A percentile compares a stretch with the other conserved stretches of the same genome.
phyloP scores from a whole-genome alignment of 2,329 filamentous ascomycete species.

The Calycina herbarum region DNA sequence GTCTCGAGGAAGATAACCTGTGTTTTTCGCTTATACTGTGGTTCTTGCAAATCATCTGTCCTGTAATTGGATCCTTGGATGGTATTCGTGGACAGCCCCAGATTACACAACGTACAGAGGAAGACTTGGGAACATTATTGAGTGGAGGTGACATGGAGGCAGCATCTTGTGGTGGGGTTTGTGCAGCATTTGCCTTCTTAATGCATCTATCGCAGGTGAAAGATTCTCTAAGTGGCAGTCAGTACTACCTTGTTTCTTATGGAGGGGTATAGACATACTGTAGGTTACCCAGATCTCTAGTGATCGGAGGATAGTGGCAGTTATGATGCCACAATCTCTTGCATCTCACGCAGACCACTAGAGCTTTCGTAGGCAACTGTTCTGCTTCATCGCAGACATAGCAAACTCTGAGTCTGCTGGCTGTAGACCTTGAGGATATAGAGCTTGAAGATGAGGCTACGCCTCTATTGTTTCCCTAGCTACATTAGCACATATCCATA shows the following conservation, averaged over 20 bases:
- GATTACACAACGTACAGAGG: background rate
- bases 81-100: background rate
- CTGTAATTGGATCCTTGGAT: background rate
- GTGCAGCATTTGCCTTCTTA: background rate
- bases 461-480: constrained; percentile 13
- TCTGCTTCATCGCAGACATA: constrained; percentile 24
- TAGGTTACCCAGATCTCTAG: constrained; percentile 12
- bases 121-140: background rate
- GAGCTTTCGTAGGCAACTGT: constrained; percentile 14
- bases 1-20: background rate
- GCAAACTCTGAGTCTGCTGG: constrained; percentile 23
- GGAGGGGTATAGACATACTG: background rate
- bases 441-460: constrained; percentile 25
- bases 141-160: background rate
- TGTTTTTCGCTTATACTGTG: constrained; percentile 1
- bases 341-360: constrained; percentile 28
- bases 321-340: constrained; percentile 23
- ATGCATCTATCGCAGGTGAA: background rate
- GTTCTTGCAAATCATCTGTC: background rate
- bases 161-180: background rate
- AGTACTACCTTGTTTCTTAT: background rate
- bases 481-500: background rate
- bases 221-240: background rate
- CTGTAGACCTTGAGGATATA: constrained; percentile 28
- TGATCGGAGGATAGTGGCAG: constrained; percentile 25